Evolutionary conservation across 1,284 basidiomycete genomes (phyloP).

Genomic region (Cutaneotrichosporon sp.): DNA sequence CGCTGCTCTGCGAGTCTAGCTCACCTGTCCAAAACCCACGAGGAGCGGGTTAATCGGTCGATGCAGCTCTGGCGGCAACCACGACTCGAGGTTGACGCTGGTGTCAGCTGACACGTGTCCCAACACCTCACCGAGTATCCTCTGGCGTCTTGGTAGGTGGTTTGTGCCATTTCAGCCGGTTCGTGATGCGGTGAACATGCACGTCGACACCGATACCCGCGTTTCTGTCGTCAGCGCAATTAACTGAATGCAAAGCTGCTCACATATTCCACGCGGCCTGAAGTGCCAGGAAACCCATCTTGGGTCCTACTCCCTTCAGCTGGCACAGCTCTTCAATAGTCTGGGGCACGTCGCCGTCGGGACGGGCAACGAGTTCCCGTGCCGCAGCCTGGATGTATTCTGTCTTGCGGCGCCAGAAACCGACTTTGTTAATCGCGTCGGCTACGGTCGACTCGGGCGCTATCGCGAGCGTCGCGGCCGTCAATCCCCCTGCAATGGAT

Average conservation of each 20-base stretch:
- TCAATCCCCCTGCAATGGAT: constrained; percentile 73
- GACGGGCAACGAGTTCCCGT: constrained; percentile 63
- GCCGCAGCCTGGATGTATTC: constrained; percentile 69
- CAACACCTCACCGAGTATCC: constrained; percentile 65
- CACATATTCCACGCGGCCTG: constrained; percentile 83
- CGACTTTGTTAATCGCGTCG: constrained; percentile 79
- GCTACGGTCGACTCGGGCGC: constrained; percentile 67
- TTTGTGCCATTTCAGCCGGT: constrained; percentile 86
- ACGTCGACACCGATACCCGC: constrained; percentile 95
- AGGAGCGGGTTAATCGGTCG: constrained; percentile 81
- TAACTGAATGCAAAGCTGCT: constrained; percentile 29
- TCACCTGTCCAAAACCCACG: constrained; percentile 82
- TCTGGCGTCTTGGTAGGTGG: constrained; percentile 81
- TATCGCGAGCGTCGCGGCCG: constrained; percentile 67
- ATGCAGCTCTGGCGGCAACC: constrained; percentile 78
- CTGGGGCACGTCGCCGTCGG: constrained; percentile 70
- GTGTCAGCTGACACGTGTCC: background rate
- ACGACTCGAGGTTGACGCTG: constrained; percentile 82
- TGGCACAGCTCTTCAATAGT: constrained; percentile 81
- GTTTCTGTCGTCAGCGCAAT: constrained; percentile 59
- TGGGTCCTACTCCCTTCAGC: constrained; percentile 83
- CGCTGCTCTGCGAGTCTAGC: background rate
- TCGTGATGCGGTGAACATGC: constrained; percentile 93
- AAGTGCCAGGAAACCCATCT: constrained; percentile 84
- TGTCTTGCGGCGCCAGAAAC: constrained; percentile 89